phyloP scores from a whole-genome alignment of 2,329 filamentous ascomycete genomes.

The Nigrograna mackinnonii region DNA sequence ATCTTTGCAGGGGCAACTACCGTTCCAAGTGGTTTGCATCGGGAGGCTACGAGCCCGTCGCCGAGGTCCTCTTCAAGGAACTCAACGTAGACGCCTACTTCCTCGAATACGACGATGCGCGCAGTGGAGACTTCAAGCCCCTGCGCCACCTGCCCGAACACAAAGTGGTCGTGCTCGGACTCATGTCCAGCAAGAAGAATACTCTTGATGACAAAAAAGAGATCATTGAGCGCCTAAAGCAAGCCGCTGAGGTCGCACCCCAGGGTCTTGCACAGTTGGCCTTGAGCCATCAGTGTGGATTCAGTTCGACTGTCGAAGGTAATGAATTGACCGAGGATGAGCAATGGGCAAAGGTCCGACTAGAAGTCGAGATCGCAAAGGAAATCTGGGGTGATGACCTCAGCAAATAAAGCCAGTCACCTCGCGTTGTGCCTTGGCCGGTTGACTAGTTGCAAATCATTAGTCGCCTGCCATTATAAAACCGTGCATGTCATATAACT shows the following conservation, averaged over 20 bases:
- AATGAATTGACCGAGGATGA: slow-evolving; percentile 60
- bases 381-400: slow-evolving; percentile 59
- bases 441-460: too few species aligned
- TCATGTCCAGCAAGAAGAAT: slow-evolving; percentile 61
- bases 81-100: slow-evolving; percentile 63
- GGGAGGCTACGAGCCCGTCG: slow-evolving; percentile 62
- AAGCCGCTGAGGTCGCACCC: slow-evolving; percentile 51
- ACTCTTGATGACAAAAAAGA: slow-evolving; percentile 55
- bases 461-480: too few species aligned
- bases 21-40: slow-evolving; percentile 61
- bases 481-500: too few species aligned
- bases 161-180: slow-evolving; percentile 60
- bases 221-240: slow-evolving; percentile 41
- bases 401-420: slow-evolving; percentile 26
- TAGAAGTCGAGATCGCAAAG: slow-evolving; percentile 62
- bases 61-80: slow-evolving; percentile 61
- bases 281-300: slow-evolving; percentile 62
- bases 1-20: slow-evolving; percentile 62
- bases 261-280: slow-evolving; percentile 59
- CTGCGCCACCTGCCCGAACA: slow-evolving; percentile 57
- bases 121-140: slow-evolving; percentile 59
- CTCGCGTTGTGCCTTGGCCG: too few species aligned
- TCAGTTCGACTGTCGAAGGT: slow-evolving; percentile 60
- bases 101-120: slow-evolving; percentile 62
- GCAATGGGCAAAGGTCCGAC: slow-evolving; percentile 61